A percentile compares a stretch with the other conserved stretches of the same genome.
Evolutionary conservation across 768 basidiomycete genomes (phyloP).

Genomic region (Sistotremastrum niveocremeum): DNA sequence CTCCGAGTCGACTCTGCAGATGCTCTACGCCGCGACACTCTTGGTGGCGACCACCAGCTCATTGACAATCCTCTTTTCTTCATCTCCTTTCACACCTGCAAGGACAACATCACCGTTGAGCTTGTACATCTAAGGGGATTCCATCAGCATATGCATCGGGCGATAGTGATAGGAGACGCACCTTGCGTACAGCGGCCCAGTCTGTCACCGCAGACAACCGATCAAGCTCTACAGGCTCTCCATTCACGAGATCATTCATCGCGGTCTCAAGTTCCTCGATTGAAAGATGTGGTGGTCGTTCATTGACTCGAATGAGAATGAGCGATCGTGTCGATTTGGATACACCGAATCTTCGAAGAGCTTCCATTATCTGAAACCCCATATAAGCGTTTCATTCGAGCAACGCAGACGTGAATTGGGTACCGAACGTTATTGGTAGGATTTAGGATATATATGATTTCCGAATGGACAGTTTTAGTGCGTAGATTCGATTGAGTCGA

Average conservation of each 20-base stretch:
- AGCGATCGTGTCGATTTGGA: slow-evolving; percentile 51
- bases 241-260: slow-evolving; percentile 48
- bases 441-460: slow-evolving; percentile 77
- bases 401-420: too few species aligned
- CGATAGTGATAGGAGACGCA: slow-evolving; percentile 11
- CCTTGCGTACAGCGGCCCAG: slow-evolving; percentile 67
- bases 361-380: slow-evolving; percentile 63
- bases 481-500: slow-evolving; percentile 43
- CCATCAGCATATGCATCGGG: too few species aligned
- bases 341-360: slow-evolving; percentile 75
- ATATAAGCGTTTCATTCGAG: background rate
- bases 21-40: too few species aligned
- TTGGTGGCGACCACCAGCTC: too few species aligned
- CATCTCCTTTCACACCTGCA: too few species aligned
- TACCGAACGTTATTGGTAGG: slow-evolving; percentile 69
- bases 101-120: too few species aligned
- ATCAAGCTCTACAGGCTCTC: slow-evolving; percentile 35
- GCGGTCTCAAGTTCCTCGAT: slow-evolving; percentile 29
- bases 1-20: too few species aligned
- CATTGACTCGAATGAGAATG: slow-evolving; percentile 53
- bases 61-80: too few species aligned
- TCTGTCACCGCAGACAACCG: slow-evolving; percentile 41
- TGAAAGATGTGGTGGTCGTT: slow-evolving; percentile 18
- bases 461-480: slow-evolving; percentile 84
- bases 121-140: too few species aligned